These are phyloP conservation scores for Peronospora farinosa DNA, from an alignment of 352 stramenopile genomes.

Conservation along the genomic window DNA sequence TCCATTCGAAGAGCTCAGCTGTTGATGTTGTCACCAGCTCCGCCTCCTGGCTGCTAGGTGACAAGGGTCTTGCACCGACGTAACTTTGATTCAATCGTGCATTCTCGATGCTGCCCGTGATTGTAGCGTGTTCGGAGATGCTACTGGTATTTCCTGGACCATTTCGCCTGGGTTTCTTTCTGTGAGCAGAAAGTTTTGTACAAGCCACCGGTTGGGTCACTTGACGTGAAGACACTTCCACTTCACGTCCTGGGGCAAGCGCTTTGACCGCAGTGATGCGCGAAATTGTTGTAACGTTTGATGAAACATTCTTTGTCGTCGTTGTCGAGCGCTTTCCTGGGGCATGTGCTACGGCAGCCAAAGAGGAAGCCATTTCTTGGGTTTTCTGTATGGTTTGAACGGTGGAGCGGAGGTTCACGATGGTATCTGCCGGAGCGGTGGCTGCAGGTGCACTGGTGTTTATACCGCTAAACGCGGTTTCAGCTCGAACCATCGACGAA, in stretches of 20 bases:
- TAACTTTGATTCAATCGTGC: constrained; percentile 11
- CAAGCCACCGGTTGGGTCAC: constrained; percentile 22
- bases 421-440: constrained; percentile 21
- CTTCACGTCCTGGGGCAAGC: constrained; percentile 13
- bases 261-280: constrained; percentile 4
- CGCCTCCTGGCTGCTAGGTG: constrained; percentile 8
- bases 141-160: constrained; percentile 8
- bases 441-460: constrained; percentile 15
- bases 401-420: constrained; percentile 15
- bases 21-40: constrained; percentile 16
- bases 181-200: constrained; percentile 18
- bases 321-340: constrained; percentile 12
- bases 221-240: constrained; percentile 13
- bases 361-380: constrained; percentile 9
- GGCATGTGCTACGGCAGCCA: constrained; percentile 1
- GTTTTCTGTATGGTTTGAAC: constrained; percentile 7
- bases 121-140: not conserved
- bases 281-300: constrained; percentile 4
- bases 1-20: constrained; percentile 22
- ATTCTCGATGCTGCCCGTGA: constrained; percentile 13
- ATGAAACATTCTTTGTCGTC: constrained; percentile 7
- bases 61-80: constrained; percentile 8
- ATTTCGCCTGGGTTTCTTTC: constrained; percentile 15
- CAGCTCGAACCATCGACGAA: constrained; percentile 14
- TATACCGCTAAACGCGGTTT: constrained; percentile 21